A percentile compares a stretch with the other conserved stretches of the same genome.
Conservation (phyloP, 2,329 filamentous ascomycete genomes). For the Xylariaceae sp. region DNA sequence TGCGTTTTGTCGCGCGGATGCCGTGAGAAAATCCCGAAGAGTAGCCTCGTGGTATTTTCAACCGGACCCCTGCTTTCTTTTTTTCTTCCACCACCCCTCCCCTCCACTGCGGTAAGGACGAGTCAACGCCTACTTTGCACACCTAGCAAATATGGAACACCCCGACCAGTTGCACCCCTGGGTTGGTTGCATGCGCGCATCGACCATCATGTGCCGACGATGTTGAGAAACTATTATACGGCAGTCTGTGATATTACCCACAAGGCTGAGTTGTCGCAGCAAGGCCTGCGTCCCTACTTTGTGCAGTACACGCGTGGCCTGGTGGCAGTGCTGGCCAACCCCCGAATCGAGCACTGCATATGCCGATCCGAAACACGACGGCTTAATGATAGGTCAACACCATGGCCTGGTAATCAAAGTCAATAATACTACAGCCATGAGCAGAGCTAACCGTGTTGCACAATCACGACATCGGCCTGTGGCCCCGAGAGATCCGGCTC, state of each 20-base stretch:
- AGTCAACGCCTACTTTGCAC: slow-evolving; percentile 10
- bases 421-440: no score
- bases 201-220: background rate
- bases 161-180: slow-evolving; percentile 10
- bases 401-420: no score
- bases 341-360: no score
- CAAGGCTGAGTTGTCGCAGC: no score
- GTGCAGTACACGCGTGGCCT: slow-evolving; percentile 5
- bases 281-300: no score
- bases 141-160: slow-evolving; percentile 10
- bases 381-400: no score
- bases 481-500: slow-evolving; percentile 14
- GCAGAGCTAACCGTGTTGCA: no score
- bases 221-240: no score
- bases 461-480: slow-evolving; percentile 17
- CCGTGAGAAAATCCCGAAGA: background rate
- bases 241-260: background rate
- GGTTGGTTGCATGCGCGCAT: slow-evolving; percentile 13
- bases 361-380: no score
- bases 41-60: background rate
- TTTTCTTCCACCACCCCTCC: slow-evolving; percentile 5
- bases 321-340: slow-evolving; percentile 6
- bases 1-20: slow-evolving; percentile 1
- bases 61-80: background rate
- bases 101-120: slow-evolving; percentile 9